Conservation (phyloP, 169 alveolate species). For the Sarcocystis neurona region DNA sequence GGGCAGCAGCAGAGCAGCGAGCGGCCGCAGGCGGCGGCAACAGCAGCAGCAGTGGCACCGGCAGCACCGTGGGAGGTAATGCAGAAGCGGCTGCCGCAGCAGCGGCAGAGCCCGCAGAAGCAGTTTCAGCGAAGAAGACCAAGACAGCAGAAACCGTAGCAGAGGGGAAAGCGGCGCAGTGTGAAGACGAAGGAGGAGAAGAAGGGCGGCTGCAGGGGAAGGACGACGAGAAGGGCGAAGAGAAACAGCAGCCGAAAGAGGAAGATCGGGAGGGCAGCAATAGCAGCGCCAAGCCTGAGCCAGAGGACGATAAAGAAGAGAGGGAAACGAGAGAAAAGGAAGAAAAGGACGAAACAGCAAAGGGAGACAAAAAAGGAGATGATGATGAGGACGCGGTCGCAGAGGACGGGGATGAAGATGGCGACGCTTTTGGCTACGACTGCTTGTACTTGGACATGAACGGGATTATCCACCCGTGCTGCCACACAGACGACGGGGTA, state of each 20-base stretch:
- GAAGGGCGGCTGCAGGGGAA: neutral
- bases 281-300: slow-evolving; percentile 72
- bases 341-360: neutral
- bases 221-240: slow-evolving; percentile 47
- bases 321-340: neutral
- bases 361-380: neutral
- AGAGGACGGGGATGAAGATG: slow-evolving; percentile 47
- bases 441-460: slow-evolving; percentile 97
- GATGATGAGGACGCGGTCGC: too few species aligned
- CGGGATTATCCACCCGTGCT: slow-evolving; percentile 98
- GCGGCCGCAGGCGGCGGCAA: too few species aligned
- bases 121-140: too few species aligned
- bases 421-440: slow-evolving; percentile 81
- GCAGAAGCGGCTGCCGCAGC: too few species aligned
- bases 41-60: neutral
- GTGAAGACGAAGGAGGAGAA: neutral
- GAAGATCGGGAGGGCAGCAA: too few species aligned
- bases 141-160: too few species aligned
- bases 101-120: too few species aligned
- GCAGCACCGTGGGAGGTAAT: neutral
- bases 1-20: neutral
- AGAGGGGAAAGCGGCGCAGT: too few species aligned
- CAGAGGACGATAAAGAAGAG: neutral
- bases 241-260: too few species aligned
- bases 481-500: slow-evolving; percentile 87